A percentile compares a stretch with the other conserved stretches of the same genome.
These are phyloP conservation scores for Auriscalpium orientale DNA, from an alignment of 768 basidiomycete genomes.

Conservation along the genomic window DNA sequence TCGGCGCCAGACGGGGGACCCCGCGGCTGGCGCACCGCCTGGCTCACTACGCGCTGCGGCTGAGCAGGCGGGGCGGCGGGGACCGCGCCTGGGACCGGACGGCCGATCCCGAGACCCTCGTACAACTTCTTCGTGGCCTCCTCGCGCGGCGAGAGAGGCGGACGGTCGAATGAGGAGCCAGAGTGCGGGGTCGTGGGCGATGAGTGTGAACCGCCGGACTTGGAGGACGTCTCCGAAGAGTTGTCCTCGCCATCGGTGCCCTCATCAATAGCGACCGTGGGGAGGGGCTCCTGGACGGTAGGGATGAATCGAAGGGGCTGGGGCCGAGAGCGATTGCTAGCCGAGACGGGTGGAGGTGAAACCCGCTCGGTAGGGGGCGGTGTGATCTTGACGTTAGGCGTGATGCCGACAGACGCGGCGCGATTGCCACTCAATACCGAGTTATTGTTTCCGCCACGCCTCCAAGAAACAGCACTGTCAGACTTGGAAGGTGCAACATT, in stretches of 20 bases:
- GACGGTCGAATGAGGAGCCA: constrained; percentile 43
- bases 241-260: constrained; percentile 13
- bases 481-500: constrained; percentile 61
- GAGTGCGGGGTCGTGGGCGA: constrained; percentile 75
- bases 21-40: constrained; percentile 77
- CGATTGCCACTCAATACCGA: constrained; percentile 65
- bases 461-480: constrained; percentile 73
- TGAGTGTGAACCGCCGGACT: constrained; percentile 44
- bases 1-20: constrained; percentile 84
- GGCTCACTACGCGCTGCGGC: constrained; percentile 48
- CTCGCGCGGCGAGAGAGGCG: constrained; percentile 75
- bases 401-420: constrained; percentile 35
- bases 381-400: constrained; percentile 64
- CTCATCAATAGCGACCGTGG: constrained; percentile 17
- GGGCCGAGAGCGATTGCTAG: constrained; percentile 54
- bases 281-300: constrained; percentile 23
- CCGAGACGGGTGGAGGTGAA: constrained; percentile 35
- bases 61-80: constrained; percentile 30
- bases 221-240: constrained; percentile 40
- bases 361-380: constrained; percentile 60
- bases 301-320: constrained; percentile 45
- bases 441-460: constrained; percentile 62
- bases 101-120: constrained; percentile 82
- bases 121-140: constrained; percentile 82
- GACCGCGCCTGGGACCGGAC: constrained; percentile 39